Conservation (phyloP, 257 asterid species). For the Fraxinus pennsylvanica region DNA sequence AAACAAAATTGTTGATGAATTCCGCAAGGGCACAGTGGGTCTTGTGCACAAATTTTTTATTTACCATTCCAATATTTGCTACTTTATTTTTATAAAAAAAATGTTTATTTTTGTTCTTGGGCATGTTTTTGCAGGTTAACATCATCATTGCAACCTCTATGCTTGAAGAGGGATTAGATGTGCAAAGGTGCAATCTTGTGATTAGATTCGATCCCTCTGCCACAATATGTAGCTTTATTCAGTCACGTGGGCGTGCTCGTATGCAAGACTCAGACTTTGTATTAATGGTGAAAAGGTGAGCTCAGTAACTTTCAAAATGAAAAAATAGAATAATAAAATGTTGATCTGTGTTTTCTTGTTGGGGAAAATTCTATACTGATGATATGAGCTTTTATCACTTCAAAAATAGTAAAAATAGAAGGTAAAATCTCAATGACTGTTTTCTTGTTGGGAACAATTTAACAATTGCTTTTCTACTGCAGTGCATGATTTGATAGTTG, state of each 20-base stretch:
- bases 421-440: neutral
- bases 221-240: slow-evolving; percentile 85
- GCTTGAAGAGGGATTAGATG: slow-evolving; percentile 96
- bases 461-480: neutral
- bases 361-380: neutral
- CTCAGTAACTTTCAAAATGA: neutral
- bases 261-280: slow-evolving; percentile 83
- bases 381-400: neutral
- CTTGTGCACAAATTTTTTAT: neutral
- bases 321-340: neutral
- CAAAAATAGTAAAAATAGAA: neutral
- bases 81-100: neutral
- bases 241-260: slow-evolving; percentile 96
- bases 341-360: neutral
- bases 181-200: slow-evolving; percentile 92
- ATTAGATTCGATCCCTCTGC: slow-evolving; percentile 80
- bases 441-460: neutral
- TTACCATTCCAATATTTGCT: neutral
- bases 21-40: slow-evolving; percentile 61
- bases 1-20: slow-evolving; percentile 54
- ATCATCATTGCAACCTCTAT: slow-evolving; percentile 79
- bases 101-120: slow-evolving; percentile 1
- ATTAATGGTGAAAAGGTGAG: slow-evolving; percentile 68
- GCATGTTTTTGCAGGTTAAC: slow-evolving; percentile 59
- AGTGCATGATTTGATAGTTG: neutral